Conservation (phyloP, 2,329 filamentous ascomycete genomes). For the Trichoderma harzianum region DNA sequence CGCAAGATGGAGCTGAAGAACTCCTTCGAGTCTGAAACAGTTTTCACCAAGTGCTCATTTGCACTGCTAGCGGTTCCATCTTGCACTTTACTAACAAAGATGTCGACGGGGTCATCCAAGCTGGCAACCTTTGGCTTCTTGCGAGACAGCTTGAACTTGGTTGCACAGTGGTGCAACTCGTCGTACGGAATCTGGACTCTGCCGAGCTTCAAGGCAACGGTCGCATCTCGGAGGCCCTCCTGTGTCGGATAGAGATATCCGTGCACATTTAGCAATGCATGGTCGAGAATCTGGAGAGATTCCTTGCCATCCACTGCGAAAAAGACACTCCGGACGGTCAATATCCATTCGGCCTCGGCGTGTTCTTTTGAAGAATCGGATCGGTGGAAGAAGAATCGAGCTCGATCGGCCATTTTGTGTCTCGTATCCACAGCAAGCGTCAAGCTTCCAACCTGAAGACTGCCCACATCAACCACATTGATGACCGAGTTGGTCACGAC, state of each 20-base stretch:
- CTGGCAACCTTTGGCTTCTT: slow-evolving; percentile 33
- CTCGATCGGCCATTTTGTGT: slow-evolving; percentile 84
- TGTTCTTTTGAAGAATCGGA: slow-evolving; percentile 55
- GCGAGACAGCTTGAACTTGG: slow-evolving; percentile 50
- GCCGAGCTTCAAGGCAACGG: slow-evolving; percentile 85
- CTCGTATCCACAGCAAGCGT: slow-evolving; percentile 87
- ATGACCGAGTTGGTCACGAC: slow-evolving; percentile 77
- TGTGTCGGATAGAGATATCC: slow-evolving; percentile 82
- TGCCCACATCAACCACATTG: slow-evolving; percentile 76
- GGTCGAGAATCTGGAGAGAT: slow-evolving; percentile 83
- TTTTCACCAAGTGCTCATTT: slow-evolving; percentile 68
- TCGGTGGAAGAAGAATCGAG: slow-evolving; percentile 81
- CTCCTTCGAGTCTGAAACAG: slow-evolving; percentile 87
- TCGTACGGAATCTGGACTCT: slow-evolving; percentile 88
- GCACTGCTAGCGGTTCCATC: slow-evolving; percentile 60
- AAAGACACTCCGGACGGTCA: slow-evolving; percentile 78
- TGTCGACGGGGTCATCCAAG: slow-evolving; percentile 49
- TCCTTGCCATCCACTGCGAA: slow-evolving; percentile 84
- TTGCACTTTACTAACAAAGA: slow-evolving; percentile 68
- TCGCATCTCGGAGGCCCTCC: slow-evolving; percentile 85
- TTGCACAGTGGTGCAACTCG: slow-evolving; percentile 65
- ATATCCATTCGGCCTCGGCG: slow-evolving; percentile 87
- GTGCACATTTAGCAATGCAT: slow-evolving; percentile 84
- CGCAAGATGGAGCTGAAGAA: slow-evolving; percentile 86
- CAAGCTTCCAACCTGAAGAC: slow-evolving; percentile 78